These are phyloP conservation scores for Psilocybe subaeruginosa DNA, from an alignment of 768 basidiomycete genomes.

Conservation along the genomic window DNA sequence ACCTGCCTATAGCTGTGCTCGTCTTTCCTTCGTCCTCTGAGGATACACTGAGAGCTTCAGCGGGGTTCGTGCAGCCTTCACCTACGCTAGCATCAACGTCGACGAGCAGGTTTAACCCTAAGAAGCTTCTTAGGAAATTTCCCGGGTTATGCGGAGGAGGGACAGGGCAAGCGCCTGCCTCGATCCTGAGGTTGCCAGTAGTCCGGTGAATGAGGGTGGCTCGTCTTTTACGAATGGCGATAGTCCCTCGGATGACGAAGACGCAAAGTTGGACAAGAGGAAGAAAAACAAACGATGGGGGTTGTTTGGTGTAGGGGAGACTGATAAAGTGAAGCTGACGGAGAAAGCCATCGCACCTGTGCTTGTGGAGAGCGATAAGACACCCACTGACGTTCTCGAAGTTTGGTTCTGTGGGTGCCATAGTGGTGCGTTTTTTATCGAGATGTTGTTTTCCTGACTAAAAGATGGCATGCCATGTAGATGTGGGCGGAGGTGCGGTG, in stretches of 20 bases:
- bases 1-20: conserved; percentile 20
- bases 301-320: conserved; percentile 13
- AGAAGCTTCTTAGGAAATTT: conserved; percentile 27
- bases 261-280: background rate
- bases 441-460: background rate
- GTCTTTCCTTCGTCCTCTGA: background rate
- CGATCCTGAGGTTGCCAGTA: conserved; percentile 30
- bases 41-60: conserved; percentile 19
- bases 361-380: conserved; percentile 11
- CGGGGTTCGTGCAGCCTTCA: conserved; percentile 18
- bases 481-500: conserved; percentile 71
- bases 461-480: conserved; percentile 32
- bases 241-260: background rate
- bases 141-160: conserved; percentile 19
- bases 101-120: conserved; percentile 22
- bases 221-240: conserved; percentile 1
- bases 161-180: conserved; percentile 5
- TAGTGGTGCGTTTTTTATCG: conserved; percentile 47
- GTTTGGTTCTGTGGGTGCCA: conserved; percentile 85
- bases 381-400: conserved; percentile 59
- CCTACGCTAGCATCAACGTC: background rate
- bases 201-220: background rate
- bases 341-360: conserved; percentile 18
- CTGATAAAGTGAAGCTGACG: conserved; percentile 10
- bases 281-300: conserved; percentile 17